Percentiles rank a stretch among this genome's conserved stretches.
Evolutionary conservation across 768 basidiomycete species (phyloP).

Genomic region (Naganishia friedmannii): DNA sequence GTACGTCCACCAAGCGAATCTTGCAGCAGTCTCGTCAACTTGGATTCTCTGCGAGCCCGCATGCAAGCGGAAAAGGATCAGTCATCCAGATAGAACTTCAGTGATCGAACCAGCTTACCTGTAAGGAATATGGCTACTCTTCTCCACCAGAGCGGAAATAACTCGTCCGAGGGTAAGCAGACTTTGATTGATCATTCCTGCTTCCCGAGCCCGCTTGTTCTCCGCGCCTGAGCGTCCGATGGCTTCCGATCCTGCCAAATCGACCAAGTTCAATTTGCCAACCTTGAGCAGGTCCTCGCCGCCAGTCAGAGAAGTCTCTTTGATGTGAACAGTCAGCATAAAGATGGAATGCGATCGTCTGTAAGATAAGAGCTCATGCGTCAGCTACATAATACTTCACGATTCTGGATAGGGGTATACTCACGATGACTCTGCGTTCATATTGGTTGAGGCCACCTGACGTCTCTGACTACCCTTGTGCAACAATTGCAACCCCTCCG

Average conservation of each 20-base stretch:
- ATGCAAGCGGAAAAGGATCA: neutral
- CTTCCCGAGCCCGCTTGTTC: slow-evolving; percentile 89
- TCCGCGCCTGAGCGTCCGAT: slow-evolving; percentile 94
- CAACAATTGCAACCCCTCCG: slow-evolving; percentile 76
- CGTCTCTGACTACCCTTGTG: slow-evolving; percentile 84
- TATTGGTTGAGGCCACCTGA: slow-evolving; percentile 92
- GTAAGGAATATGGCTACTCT: slow-evolving; percentile 87
- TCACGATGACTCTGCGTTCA: slow-evolving; percentile 68
- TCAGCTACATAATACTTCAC: neutral
- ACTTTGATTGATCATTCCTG: slow-evolving; percentile 98
- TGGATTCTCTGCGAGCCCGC: slow-evolving; percentile 64
- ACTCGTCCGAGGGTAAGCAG: slow-evolving; percentile 93
- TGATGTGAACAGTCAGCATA: slow-evolving; percentile 89
- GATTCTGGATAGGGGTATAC: slow-evolving; percentile 23
- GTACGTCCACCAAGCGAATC: slow-evolving; percentile 97
- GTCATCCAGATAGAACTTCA: slow-evolving; percentile 10
- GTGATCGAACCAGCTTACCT: slow-evolving; percentile 57
- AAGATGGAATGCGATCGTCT: slow-evolving; percentile 96
- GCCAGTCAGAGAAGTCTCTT: slow-evolving; percentile 63
- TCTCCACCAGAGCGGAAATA: slow-evolving; percentile 92
- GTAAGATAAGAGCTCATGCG: neutral
- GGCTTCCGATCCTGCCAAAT: slow-evolving; percentile 95
- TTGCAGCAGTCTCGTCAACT: slow-evolving; percentile 93
- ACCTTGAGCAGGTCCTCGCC: slow-evolving; percentile 87
- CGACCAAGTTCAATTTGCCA: slow-evolving; percentile 94